These are phyloP conservation scores for Yamadazyma spencermartinsiae DNA, from an alignment of 1,139 yeast genomes.

Conservation along the genomic window DNA sequence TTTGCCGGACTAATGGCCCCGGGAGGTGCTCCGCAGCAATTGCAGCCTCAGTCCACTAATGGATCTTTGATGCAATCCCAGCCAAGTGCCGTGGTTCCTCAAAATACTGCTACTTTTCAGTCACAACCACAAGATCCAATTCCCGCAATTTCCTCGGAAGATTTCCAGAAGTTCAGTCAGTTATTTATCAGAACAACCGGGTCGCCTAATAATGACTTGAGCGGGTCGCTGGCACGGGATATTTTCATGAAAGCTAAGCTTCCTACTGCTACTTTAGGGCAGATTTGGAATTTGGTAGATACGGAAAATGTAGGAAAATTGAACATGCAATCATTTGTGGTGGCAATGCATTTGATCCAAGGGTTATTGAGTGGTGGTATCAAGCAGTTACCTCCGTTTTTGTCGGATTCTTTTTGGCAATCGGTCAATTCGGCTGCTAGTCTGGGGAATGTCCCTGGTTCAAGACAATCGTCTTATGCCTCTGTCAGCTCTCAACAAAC, in stretches of 20 bases:
- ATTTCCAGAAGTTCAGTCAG: slow-evolving; percentile 68
- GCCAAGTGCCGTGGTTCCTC: slow-evolving; percentile 40
- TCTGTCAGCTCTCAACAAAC: slow-evolving; percentile 55
- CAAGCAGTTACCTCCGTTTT: slow-evolving; percentile 63
- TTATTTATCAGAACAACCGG: slow-evolving; percentile 79
- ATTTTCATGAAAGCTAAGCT: slow-evolving; percentile 87
- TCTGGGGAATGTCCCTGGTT: slow-evolving; percentile 11
- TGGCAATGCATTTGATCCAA: slow-evolving; percentile 96
- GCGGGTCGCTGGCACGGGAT: slow-evolving; percentile 77
- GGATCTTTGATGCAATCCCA: slow-evolving; percentile 51
- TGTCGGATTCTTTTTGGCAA: slow-evolving; percentile 72
- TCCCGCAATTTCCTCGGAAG: slow-evolving; percentile 64
- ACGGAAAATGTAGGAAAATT: slow-evolving; percentile 70
- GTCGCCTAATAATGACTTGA: slow-evolving; percentile 42
- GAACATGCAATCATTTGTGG: slow-evolving; percentile 70
- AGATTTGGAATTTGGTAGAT: slow-evolving; percentile 88
- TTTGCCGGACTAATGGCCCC: slow-evolving; percentile 35
- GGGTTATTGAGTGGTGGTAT: slow-evolving; percentile 69
- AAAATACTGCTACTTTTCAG: slow-evolving; percentile 32
- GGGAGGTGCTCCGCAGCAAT: slow-evolving; percentile 22
- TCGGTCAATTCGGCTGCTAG: slow-evolving; percentile 32
- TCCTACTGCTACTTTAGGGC: slow-evolving; percentile 73
- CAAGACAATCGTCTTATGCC: slow-evolving; percentile 44
- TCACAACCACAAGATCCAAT: slow-evolving; percentile 42
- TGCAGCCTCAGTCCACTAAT: slow-evolving; percentile 40